Base-by-base conservation (phyloP, 225 moss, liverwort and hornwort genomes). In the Bryum argenteum region DNA sequence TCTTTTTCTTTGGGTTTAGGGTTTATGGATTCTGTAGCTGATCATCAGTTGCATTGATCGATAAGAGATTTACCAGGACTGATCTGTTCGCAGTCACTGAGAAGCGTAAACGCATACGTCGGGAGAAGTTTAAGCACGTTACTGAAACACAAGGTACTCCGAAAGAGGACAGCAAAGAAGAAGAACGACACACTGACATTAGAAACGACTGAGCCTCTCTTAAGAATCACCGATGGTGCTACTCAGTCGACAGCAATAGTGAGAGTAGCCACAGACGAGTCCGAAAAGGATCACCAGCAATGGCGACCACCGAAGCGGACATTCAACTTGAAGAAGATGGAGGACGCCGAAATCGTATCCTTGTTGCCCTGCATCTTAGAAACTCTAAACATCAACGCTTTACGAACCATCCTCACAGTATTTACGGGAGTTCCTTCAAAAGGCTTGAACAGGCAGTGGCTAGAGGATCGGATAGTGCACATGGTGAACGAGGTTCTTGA, bases 401-500 rank as follows among this genome's bases (percentile, higher is more conserved):
- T 86, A 19, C 83, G 83, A 33, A 78, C 72, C 61, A 83, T 83
- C 11, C 48, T 80, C 9, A 71, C 78, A 14, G 64, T 75, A 11
- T 66, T 80, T 11, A 71, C 75, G 17, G 83, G 86, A 26, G 58
- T 67, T 42, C 48, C 75, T 8, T 74, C 55, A 37, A 55, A 60
- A 55, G 71, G 10, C n/a, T 9, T 70, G 26, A 66, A 73, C 62
- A 82, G 86, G 75, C 50, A 41, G 54, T 83, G 83, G 83, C 72
- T 86, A 72, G 86, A 86, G 80, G 78, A 86, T 18, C 68, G 75
- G 54, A 76, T 86, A 58, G 69, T 77, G 44, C 71, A 72, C 61
- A 72, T 48, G 10, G 72, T 86, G 11, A 75, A 74, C 9, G 72
- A 64, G 26, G 57, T 69, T 44, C 17, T 75, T 39, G 74, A 72